Evolutionary conservation across 2,329 filamentous ascomycete genomes (phyloP).

Genomic region (Tolypocladium sp.): DNA sequence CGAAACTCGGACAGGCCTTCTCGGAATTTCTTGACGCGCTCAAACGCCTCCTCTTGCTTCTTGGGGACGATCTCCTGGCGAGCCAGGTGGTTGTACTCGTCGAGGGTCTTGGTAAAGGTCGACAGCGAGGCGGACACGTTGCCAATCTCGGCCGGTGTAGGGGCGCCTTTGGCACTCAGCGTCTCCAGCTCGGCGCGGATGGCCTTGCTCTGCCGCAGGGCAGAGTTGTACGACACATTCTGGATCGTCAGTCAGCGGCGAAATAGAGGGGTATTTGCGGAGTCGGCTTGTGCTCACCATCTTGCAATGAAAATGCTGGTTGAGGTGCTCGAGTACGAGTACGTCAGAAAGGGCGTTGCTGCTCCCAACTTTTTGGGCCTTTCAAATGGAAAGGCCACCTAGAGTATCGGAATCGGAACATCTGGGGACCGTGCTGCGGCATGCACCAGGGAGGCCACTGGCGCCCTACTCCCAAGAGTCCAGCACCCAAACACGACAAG

Average conservation of each 20-base stretch:
- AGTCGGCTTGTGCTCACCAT: not conserved
- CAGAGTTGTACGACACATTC: slow-evolving; percentile 82
- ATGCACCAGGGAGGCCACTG: not conserved
- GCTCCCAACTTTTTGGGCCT: not conserved
- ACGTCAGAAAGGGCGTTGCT: not conserved
- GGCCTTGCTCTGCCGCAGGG: slow-evolving; percentile 73
- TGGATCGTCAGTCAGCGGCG: slow-evolving; percentile 18
- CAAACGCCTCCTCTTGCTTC: slow-evolving; percentile 85
- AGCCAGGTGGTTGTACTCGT: slow-evolving; percentile 81
- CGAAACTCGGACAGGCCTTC: slow-evolving; percentile 74
- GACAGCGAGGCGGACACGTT: slow-evolving; percentile 72
- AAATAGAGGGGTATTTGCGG: too few species aligned
- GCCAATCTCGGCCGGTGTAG: slow-evolving; percentile 48
- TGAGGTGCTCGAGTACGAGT: not conserved
- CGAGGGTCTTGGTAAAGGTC: slow-evolving; percentile 77
- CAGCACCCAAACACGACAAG: not conserved
- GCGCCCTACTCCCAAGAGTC: not conserved
- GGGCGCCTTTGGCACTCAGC: slow-evolving; percentile 54
- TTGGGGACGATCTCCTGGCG: slow-evolving; percentile 82
- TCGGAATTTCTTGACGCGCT: slow-evolving; percentile 79
- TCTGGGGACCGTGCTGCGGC: not conserved
- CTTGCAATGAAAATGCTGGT: not conserved
- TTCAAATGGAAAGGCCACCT: not conserved
- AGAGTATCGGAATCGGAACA: not conserved
- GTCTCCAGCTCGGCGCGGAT: slow-evolving; percentile 68